These are phyloP conservation scores for Fusarium sp. DNA, from an alignment of 2,329 filamentous ascomycete species.

Conservation along the genomic window DNA sequence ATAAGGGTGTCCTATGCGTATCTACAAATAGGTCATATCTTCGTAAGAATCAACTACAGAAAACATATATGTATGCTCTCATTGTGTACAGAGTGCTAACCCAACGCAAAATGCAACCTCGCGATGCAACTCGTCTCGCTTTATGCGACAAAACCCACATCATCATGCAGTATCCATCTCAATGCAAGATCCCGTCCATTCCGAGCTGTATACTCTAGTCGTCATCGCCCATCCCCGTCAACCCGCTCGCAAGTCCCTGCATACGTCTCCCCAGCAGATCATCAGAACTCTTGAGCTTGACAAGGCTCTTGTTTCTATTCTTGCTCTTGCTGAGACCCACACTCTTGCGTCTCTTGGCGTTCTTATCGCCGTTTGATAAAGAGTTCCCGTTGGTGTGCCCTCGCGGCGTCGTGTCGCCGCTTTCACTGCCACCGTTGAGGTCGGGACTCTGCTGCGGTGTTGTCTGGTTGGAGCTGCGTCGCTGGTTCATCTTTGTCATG, in stretches of 20 bases:
- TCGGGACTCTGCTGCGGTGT: slow-evolving; percentile 20
- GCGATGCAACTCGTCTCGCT: slow-evolving; percentile 29
- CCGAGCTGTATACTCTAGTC: slow-evolving; percentile 40
- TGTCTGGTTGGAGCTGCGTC: slow-evolving; percentile 43
- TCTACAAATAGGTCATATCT: slow-evolving; percentile 25
- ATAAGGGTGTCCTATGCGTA: slow-evolving; percentile 32
- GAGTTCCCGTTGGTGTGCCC: slow-evolving; percentile 25
- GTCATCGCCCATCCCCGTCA: slow-evolving; percentile 61
- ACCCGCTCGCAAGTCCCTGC: slow-evolving; percentile 64
- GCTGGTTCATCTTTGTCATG: slow-evolving; percentile 60
- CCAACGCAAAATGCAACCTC: not conserved
- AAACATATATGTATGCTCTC: slow-evolving; percentile 2
- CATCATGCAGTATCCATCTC: not conserved
- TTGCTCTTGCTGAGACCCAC: slow-evolving; percentile 47
- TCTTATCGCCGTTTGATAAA: slow-evolving; percentile 37
- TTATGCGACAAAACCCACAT: not conserved
- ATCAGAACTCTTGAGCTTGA: slow-evolving; percentile 66
- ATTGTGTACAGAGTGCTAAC: no score
- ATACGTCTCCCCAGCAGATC: slow-evolving; percentile 66
- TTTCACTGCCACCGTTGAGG: slow-evolving; percentile 27
- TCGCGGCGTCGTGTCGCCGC: slow-evolving; percentile 28
- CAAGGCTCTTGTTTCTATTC: slow-evolving; percentile 58
- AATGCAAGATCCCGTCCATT: slow-evolving; percentile 20
- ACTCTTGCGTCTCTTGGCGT: slow-evolving; percentile 40
- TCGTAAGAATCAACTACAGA: slow-evolving; percentile 12